Base-by-base conservation (phyloP, 2,329 filamentous ascomycete species). In the Aspergillus unguis region DNA sequence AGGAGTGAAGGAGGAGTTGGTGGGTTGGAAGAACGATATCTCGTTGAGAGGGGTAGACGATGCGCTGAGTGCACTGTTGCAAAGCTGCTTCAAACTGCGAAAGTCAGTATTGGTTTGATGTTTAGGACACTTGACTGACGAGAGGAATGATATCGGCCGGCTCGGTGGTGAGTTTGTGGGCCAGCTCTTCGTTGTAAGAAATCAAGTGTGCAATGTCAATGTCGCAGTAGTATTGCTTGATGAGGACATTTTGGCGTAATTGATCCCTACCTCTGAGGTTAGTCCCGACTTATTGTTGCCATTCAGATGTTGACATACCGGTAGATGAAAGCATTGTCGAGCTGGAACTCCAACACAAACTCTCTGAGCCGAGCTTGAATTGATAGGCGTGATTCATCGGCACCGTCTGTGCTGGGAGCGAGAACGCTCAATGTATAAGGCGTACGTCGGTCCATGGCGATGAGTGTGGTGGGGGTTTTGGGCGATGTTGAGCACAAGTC, bases 281-380 rank as follows among this genome's bases (percentile, higher is more conserved):
- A 51, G 32, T 44, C 4, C 29, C 9, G 11, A 17, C n/a, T 2
- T 41, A 35, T 17, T 28, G 2, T 26, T 38, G 9, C 31, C 51
- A 45, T 40, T 55, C 56, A 75, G 59, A 71, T 6, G 10, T 23
- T 23, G 32, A 11, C 55, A 53, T 59, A 92, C 91, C 91, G 85
- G 81, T 97, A 99, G 65, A 96, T 85, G 74, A 96, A 97, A 66
- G 86, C 83, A 73, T 95, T 96, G 73, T 96, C 92, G 38, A 97
- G 83, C 67, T 92, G 85, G 69, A 96, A 99, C 62, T 92, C 89
- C 53, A 97, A 84, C 59, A 99, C 86, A 71, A 99, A 99, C 56
- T 90, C 86, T 66, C 94, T 85, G 55, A 99, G 82, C 67, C 90
- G 85, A 54, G 83, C 82, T 70, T 94, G 90, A 45, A 92, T 79